Evolutionary conservation across 768 basidiomycete genomes (phyloP).

Genomic region (Suillus alpinus): DNA sequence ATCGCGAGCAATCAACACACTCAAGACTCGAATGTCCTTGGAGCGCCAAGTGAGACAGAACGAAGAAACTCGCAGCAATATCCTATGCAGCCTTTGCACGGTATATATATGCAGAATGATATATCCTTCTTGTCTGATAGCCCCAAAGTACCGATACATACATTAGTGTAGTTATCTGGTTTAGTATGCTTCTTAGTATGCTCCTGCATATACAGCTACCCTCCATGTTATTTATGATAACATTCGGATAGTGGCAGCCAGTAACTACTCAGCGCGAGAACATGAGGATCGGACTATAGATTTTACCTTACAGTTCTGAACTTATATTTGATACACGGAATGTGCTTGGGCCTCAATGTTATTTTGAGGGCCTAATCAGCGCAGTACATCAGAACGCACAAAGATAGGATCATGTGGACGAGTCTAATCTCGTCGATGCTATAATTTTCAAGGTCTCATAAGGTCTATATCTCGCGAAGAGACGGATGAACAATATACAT

Average conservation of each 20-base stretch:
- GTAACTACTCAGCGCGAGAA: not conserved
- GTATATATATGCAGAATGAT: not conserved
- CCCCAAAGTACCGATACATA: not conserved
- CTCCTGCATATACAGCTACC: not conserved
- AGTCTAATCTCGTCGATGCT: not conserved
- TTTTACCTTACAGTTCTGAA: not conserved
- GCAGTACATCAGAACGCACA: not conserved
- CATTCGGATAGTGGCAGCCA: not conserved
- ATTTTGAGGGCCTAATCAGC: not conserved
- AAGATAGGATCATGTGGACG: not conserved
- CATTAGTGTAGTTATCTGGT: not conserved
- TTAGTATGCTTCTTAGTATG: not conserved
- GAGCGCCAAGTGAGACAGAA: not conserved
- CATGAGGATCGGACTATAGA: not conserved
- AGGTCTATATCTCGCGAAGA: not conserved
- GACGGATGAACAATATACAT: not conserved
- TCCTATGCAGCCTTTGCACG: not conserved
- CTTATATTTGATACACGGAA: not conserved
- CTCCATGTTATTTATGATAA: not conserved
- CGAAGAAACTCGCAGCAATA: not conserved
- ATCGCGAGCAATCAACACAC: not conserved
- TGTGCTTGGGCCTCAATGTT: not conserved
- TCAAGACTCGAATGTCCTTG: not conserved
- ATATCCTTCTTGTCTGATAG: not conserved
- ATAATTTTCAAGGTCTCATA: not conserved